These are phyloP conservation scores for Moricandia arvensis DNA, from an alignment of 345 rosid species.

Conservation along the genomic window DNA sequence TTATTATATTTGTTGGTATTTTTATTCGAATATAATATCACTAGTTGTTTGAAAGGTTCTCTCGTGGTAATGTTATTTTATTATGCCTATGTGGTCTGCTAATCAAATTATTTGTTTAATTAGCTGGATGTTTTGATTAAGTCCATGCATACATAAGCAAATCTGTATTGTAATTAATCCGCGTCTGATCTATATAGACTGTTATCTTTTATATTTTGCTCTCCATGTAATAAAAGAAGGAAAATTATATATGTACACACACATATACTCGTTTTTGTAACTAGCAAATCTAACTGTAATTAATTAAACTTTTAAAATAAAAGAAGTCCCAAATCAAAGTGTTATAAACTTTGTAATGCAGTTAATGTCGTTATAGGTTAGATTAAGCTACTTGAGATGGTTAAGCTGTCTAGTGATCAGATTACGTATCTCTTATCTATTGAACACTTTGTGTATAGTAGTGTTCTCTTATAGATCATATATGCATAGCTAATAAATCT, in stretches of 20 bases:
- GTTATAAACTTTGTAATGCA: neutral
- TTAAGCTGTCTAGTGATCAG: neutral
- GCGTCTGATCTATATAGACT: conserved; percentile 19
- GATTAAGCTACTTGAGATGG: neutral
- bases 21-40: conserved; percentile 24
- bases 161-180: conserved; percentile 14
- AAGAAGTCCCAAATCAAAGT: neutral
- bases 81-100: conserved; percentile 14
- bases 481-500: neutral
- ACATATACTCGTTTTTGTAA: neutral
- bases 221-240: neutral
- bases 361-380: neutral
- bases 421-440: neutral
- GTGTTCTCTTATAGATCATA: neutral
- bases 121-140: conserved; percentile 41
- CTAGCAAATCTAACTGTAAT: neutral
- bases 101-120: conserved; percentile 29
- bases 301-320: no score
- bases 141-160: conserved; percentile 39
- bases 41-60: conserved; percentile 39
- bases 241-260: neutral
- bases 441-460: neutral
- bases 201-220: neutral
- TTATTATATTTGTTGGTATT: conserved; percentile 10
- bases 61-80: conserved; percentile 27